Percentiles rank a stretch among this genome's conserved stretches.
phyloP scores from a whole-genome alignment of 1,284 basidiomycete species.

The Hypsizygus ulmarius region DNA sequence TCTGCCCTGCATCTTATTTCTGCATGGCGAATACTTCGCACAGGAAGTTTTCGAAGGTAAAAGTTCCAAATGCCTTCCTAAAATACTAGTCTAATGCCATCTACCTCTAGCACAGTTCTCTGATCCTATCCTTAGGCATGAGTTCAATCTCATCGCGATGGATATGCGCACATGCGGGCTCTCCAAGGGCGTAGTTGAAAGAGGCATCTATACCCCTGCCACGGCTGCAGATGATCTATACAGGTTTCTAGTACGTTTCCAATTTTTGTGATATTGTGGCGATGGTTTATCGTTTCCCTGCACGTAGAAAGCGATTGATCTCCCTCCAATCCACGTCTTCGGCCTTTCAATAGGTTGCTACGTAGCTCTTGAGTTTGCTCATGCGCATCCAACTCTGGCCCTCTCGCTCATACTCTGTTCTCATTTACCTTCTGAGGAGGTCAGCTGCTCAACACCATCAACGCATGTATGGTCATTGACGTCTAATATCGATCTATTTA shows the following conservation, averaged over 20 bases:
- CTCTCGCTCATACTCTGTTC: slow-evolving; percentile 16
- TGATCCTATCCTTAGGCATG: slow-evolving; percentile 29
- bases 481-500: background rate
- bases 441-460: slow-evolving; percentile 3
- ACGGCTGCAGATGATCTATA: slow-evolving; percentile 31
- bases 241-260: slow-evolving; percentile 29
- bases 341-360: slow-evolving; percentile 16
- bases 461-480: background rate
- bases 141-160: slow-evolving; percentile 35
- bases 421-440: slow-evolving; percentile 11
- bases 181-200: slow-evolving; percentile 28
- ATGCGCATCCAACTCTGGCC: slow-evolving; percentile 9
- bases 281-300: background rate
- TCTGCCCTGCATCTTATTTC: slow-evolving; percentile 36
- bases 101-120: slow-evolving; percentile 31
- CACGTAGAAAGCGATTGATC: slow-evolving; percentile 29
- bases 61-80: slow-evolving; percentile 8
- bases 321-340: slow-evolving; percentile 33
- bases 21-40: slow-evolving; percentile 34
- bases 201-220: slow-evolving; percentile 26
- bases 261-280: background rate
- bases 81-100: background rate
- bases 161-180: slow-evolving; percentile 32
- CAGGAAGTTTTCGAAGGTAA: slow-evolving; percentile 35
- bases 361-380: slow-evolving; percentile 13